Percentiles rank a stretch among this genome's conserved stretches.
phyloP scores from a whole-genome alignment of 2,329 filamentous ascomycete genomes.

The Ceratocystiopsis sp. region DNA sequence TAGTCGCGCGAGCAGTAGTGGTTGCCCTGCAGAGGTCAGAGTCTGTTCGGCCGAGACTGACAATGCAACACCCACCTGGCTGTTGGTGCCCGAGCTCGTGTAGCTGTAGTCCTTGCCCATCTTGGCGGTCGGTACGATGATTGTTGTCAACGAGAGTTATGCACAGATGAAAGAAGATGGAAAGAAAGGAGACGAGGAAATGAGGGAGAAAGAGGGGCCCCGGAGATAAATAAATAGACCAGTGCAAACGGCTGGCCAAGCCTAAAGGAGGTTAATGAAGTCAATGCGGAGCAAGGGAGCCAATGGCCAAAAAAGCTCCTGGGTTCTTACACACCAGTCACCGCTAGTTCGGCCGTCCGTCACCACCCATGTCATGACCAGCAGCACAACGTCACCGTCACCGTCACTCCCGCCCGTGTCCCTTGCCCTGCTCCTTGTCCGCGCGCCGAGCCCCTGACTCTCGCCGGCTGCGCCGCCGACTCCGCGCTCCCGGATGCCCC shows the following conservation, averaged over 20 bases:
- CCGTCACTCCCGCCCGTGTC: too few species aligned
- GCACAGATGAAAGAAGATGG: not conserved
- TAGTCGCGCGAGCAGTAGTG: conserved; percentile 51
- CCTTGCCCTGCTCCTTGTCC: not conserved
- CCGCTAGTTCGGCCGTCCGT: too few species aligned
- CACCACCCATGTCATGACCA: too few species aligned
- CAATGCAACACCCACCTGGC: conserved; percentile 27
- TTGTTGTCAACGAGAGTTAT: not conserved
- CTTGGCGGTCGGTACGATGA: not conserved
- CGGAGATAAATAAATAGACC: too few species aligned
- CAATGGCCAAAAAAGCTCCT: too few species aligned
- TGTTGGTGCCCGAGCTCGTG: conserved; percentile 43
- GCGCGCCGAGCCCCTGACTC: too few species aligned
- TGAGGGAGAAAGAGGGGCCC: not conserved
- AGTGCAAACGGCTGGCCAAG: too few species aligned
- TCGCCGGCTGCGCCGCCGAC: too few species aligned
- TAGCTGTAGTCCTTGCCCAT: conserved; percentile 20
- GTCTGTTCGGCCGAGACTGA: not conserved
- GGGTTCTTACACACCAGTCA: too few species aligned
- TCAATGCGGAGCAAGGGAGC: too few species aligned
- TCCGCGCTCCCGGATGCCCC: not conserved
- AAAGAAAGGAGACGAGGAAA: not conserved
- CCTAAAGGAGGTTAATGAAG: too few species aligned
- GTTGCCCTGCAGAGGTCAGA: conserved; percentile 35
- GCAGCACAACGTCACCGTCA: too few species aligned